These are phyloP conservation scores for Trichosporon sp. DNA, from an alignment of 1,284 basidiomycete genomes.

Conservation along the genomic window DNA sequence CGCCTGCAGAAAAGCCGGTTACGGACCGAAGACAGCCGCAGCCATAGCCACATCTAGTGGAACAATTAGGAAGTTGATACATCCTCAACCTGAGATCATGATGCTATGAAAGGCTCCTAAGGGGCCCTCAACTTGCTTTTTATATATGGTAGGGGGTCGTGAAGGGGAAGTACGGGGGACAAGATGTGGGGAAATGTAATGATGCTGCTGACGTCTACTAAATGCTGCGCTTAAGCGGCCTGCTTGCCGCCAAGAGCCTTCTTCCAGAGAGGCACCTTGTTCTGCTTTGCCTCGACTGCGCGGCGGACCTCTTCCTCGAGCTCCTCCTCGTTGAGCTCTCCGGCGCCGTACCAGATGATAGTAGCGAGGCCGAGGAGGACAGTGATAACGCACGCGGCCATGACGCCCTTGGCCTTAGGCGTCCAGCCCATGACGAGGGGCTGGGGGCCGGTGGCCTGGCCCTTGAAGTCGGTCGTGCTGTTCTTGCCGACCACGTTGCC, in stretches of 20 bases:
- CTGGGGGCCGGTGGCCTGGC: conserved; percentile 64
- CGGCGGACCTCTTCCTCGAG: conserved; percentile 63
- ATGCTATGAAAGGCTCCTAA: neutral
- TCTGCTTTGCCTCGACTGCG: conserved; percentile 57
- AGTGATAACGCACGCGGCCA: conserved; percentile 77
- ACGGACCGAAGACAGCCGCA: too few species aligned
- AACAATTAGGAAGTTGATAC: conserved; percentile 1
- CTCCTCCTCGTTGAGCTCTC: conserved; percentile 67
- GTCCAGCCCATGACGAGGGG: conserved; percentile 62
- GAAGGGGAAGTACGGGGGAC: neutral
- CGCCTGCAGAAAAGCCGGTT: too few species aligned
- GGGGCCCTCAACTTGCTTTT: neutral
- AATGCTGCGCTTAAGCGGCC: neutral
- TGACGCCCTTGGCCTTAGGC: conserved; percentile 70
- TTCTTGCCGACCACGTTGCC: conserved; percentile 59
- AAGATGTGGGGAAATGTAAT: neutral
- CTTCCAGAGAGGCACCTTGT: conserved; percentile 37
- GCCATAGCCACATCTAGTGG: too few species aligned
- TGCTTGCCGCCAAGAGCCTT: conserved; percentile 11
- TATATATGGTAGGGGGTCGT: neutral
- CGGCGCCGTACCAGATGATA: conserved; percentile 75
- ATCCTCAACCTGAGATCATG: conserved; percentile 1
- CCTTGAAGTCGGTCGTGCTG: conserved; percentile 44
- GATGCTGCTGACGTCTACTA: neutral
- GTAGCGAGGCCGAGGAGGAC: conserved; percentile 72